Percentiles rank a stretch among this genome's conserved stretches.
Conservation (phyloP, 1,284 basidiomycete genomes). For the Pisolithus thermaeus region DNA sequence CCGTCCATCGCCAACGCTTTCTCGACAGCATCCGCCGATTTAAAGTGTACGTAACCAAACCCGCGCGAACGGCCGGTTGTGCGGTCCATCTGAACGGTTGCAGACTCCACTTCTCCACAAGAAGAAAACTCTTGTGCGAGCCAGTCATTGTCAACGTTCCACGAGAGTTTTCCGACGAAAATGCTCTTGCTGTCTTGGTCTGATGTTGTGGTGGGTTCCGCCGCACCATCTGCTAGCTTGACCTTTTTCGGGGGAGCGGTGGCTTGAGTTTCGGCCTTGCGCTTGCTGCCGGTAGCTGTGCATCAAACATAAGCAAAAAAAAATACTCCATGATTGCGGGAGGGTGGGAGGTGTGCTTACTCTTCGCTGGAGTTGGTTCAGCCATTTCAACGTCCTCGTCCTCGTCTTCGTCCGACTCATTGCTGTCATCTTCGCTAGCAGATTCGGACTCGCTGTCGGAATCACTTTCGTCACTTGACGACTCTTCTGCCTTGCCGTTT, state of each 20-base stretch:
- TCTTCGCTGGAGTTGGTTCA: constrained; percentile 40
- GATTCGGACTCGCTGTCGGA: constrained; percentile 20
- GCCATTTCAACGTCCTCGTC: constrained; percentile 59
- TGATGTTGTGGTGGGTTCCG: constrained; percentile 38
- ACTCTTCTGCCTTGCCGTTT: background rate
- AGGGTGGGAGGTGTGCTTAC: constrained; percentile 23
- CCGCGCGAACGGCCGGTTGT: constrained; percentile 84
- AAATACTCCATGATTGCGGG: constrained; percentile 4
- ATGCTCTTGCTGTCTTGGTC: constrained; percentile 66
- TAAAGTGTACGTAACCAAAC: constrained; percentile 95
- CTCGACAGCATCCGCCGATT: constrained; percentile 66
- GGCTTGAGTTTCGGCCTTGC: constrained; percentile 74
- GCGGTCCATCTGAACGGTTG: constrained; percentile 89
- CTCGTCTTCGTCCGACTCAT: constrained; percentile 36
- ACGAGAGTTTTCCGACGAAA: constrained; percentile 92
- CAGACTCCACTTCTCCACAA: constrained; percentile 84
- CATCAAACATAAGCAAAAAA: constrained; percentile 15
- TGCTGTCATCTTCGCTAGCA: constrained; percentile 17
- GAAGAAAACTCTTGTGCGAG: constrained; percentile 86
- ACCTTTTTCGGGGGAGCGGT: constrained; percentile 74
- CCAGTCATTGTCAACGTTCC: constrained; percentile 98
- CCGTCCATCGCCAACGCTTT: constrained; percentile 76
- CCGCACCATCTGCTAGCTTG: constrained; percentile 60
- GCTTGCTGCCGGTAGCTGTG: constrained; percentile 50
- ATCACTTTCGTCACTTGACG: constrained; percentile 22